Evolutionary conservation across 106 monocot genomes (phyloP), one percentile per base, ranked within the genome.

Genomic region (Vanilla planifolia): DNA sequence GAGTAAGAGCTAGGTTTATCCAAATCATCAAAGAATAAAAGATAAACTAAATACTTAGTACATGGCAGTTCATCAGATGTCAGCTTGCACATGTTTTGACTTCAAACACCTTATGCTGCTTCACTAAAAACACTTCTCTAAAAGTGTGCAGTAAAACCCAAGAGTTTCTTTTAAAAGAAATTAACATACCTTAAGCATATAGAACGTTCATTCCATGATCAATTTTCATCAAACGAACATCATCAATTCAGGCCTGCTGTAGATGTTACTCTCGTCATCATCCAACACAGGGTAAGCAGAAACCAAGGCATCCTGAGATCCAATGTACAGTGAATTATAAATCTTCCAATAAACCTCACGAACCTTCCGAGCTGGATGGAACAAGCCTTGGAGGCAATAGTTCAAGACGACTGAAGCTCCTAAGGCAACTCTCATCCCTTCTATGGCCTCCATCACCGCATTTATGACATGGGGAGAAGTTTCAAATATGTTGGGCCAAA

Each of bases 311-410:
- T 96, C 96, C 55, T 96, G 96, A 8, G 84, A 32, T 46, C 96
- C 96, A 72, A 96, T 96, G 33, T 96, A 96, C 17, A 96, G 71
- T 0, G 96, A 96, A 45, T 96, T 96, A 50, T 96, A 96, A 13
- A 91, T 96, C 76, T 90, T 96, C 96, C 96, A 96, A 46, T 96
- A 96, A 5, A 96, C 96, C 69, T 96, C 96, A 24, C 96, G 70
- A 29, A 96, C 96, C 69, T 96, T 96, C 63, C 96, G 75, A 27
- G 96, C 96, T 5, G 96, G 96, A 67, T 96, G 96, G 60, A 96
- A 96, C n/a, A 96, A 59, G 16, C 96, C 96, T 62, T 96, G 96
- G 19, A 96, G 86, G 55, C 96, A 96, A 53, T 96, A 96, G 55
- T 96, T 96, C 21, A 96, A 63, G 59, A 96, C 64, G 10, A 78